These are phyloP conservation scores for Inonotus hispidus DNA, from an alignment of 1,284 basidiomycete genomes.

Conservation along the genomic window DNA sequence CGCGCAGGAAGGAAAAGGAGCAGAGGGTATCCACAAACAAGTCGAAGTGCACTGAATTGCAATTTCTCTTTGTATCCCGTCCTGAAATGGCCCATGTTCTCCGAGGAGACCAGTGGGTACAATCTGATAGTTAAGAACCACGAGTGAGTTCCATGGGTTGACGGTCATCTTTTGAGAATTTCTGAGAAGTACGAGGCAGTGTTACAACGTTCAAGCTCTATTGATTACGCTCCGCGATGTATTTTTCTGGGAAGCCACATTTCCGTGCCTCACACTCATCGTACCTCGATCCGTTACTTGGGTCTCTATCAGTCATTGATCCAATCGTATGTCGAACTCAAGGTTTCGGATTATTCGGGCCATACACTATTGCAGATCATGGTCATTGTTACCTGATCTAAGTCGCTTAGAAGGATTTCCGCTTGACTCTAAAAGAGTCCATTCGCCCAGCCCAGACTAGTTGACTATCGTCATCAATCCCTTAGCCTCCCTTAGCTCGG, in stretches of 20 bases:
- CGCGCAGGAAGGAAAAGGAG: not conserved
- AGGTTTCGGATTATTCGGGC: not conserved
- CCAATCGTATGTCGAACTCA: not conserved
- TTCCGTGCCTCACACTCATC: not conserved
- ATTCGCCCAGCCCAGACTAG: not conserved
- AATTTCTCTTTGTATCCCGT: not conserved
- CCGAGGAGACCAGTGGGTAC: not conserved
- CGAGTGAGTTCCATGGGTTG: not conserved
- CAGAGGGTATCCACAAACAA: not conserved
- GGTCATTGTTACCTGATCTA: not conserved
- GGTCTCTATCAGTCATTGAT: not conserved
- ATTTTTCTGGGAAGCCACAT: conserved; percentile 1
- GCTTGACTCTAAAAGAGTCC: not conserved
- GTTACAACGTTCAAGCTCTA: not conserved
- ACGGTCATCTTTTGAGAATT: not conserved
- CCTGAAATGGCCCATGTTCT: not conserved
- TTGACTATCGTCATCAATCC: not conserved
- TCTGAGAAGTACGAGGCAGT: conserved; percentile 2
- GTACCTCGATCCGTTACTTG: not conserved
- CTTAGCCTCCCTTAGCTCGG: no score
- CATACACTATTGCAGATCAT: not conserved
- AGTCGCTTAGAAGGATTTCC: not conserved
- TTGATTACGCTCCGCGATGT: not conserved
- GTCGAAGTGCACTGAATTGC: not conserved
- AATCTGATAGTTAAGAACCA: not conserved